A percentile compares a stretch with the other conserved stretches of the same genome.
phyloP scores from a whole-genome alignment of 2,329 filamentous ascomycete species.

The Aspergillus amoenus region DNA sequence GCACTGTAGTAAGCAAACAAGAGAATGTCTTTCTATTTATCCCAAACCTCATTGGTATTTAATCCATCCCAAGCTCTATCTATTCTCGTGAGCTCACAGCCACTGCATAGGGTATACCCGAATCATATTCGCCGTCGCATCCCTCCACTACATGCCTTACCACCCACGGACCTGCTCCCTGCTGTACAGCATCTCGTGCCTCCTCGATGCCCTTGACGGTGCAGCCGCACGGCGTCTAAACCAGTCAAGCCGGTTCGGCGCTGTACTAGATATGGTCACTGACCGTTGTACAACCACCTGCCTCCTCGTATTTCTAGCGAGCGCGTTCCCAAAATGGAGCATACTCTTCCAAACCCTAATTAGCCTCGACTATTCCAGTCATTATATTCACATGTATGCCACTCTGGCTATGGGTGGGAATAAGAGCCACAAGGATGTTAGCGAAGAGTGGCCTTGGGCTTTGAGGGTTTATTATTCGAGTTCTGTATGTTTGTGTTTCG shows the following conservation, averaged over 20 bases:
- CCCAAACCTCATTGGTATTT: slow-evolving; percentile 76
- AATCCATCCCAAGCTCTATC: not conserved
- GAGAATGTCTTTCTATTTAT: slow-evolving; percentile 83
- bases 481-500: not conserved
- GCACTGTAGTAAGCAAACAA: slow-evolving; percentile 10
- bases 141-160: slow-evolving; percentile 97
- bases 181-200: slow-evolving; percentile 83
- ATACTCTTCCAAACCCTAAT: slow-evolving; percentile 94
- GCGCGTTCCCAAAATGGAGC: slow-evolving; percentile 89
- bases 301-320: slow-evolving; percentile 88
- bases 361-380: slow-evolving; percentile 86
- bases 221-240: slow-evolving; percentile 81
- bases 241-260: slow-evolving; percentile 93
- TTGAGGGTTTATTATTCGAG: slow-evolving; percentile 66
- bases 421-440: slow-evolving; percentile 88
- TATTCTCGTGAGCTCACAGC: not conserved
- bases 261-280: slow-evolving; percentile 97
- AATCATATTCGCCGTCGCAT: slow-evolving; percentile 79
- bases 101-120: slow-evolving; percentile 65
- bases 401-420: slow-evolving; percentile 83
- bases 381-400: slow-evolving; percentile 99
- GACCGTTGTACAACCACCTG: slow-evolving; percentile 96
- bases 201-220: slow-evolving; percentile 93
- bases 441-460: slow-evolving; percentile 81
- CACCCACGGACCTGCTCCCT: slow-evolving; percentile 93